Percentiles rank a stretch among this genome's conserved stretches.
phyloP scores from a whole-genome alignment of 2,329 filamentous ascomycete genomes.

The Sphaerostilbella broomeana region DNA sequence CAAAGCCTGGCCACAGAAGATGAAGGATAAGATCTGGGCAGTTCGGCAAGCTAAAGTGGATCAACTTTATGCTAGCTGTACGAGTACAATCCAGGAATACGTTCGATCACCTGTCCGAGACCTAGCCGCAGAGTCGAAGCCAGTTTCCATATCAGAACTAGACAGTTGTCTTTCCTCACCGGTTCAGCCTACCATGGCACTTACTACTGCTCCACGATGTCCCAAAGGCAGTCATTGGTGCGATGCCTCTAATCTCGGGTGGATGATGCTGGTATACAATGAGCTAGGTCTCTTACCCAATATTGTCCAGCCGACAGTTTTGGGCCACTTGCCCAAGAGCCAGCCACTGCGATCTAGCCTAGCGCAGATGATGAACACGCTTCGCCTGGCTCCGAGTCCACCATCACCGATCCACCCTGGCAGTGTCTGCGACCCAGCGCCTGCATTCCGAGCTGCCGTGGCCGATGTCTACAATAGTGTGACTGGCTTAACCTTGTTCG shows the following conservation, averaged over 20 bases:
- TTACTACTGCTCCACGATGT: constrained; percentile 39
- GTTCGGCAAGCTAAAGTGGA: constrained; percentile 43
- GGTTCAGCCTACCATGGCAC: constrained; percentile 14
- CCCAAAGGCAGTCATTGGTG: constrained; percentile 44
- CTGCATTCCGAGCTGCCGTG: constrained; percentile 40
- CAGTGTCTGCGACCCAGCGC: constrained; percentile 44
- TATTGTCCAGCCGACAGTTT: constrained; percentile 29
- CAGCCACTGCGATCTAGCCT: constrained; percentile 33
- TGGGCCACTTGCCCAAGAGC: constrained; percentile 19
- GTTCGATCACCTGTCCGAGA: constrained; percentile 25
- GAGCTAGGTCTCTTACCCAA: constrained; percentile 39
- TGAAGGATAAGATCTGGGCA: constrained; percentile 44
- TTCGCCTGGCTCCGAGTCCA: constrained; percentile 39
- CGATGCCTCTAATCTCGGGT: constrained; percentile 47
- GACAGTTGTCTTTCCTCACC: constrained; percentile 15
- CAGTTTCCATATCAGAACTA: constrained; percentile 17
- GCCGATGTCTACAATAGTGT: constrained; percentile 47
- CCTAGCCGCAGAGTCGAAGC: constrained; percentile 15
- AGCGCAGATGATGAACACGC: constrained; percentile 37
- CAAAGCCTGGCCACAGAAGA: constrained; percentile 40
- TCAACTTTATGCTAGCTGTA: constrained; percentile 43
- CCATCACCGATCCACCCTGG: constrained; percentile 34
- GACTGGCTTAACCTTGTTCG: constrained; percentile 40
- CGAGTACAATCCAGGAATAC: constrained; percentile 39
- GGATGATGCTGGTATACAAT: constrained; percentile 46